phyloP scores from a whole-genome alignment of 345 rosid species.

The Erodium maritimum region DNA sequence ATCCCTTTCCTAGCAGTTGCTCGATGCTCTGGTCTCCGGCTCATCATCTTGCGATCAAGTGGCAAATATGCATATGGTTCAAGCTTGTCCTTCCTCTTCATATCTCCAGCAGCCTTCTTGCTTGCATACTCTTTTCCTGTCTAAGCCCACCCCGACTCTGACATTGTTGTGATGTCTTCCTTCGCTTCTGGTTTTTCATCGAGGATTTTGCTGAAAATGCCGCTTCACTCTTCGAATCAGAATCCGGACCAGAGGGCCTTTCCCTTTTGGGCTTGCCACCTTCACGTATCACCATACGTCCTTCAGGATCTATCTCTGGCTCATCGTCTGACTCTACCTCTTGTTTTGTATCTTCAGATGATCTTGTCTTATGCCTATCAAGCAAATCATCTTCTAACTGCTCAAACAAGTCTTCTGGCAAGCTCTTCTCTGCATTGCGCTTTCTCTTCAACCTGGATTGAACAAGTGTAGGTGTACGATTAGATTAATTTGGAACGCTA shows the following conservation, averaged over 20 bases:
- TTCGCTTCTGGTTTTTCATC: constrained; percentile 49
- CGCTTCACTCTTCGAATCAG: constrained; percentile 50
- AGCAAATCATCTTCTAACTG: constrained; percentile 80
- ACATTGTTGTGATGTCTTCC: constrained; percentile 53
- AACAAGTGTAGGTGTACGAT: constrained; percentile 4
- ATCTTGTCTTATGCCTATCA: constrained; percentile 63
- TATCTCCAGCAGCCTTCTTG: constrained; percentile 83
- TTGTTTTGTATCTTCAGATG: constrained; percentile 37
- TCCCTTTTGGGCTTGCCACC: constrained; percentile 41
- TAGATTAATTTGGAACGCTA: constrained; percentile 3
- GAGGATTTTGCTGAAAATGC: constrained; percentile 34
- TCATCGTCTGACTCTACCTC: constrained; percentile 74
- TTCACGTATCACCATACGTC: constrained; percentile 55
- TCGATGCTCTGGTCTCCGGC: constrained; percentile 75
- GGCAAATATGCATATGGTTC: constrained; percentile 99
- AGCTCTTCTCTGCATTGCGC: constrained; percentile 43
- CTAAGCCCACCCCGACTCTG: constrained; percentile 76
- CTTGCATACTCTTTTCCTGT: constrained; percentile 78
- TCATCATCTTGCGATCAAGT: constrained; percentile 92
- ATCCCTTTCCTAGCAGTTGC: constrained; percentile 86
- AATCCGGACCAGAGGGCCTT: constrained; percentile 26
- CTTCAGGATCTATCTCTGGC: constrained; percentile 68
- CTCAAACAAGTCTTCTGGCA: constrained; percentile 55
- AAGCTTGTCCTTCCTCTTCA: constrained; percentile 76
- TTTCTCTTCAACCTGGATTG: constrained; percentile 41